phyloP scores from a whole-genome alignment of 768 basidiomycete species.

The Tricholoma matsutake region DNA sequence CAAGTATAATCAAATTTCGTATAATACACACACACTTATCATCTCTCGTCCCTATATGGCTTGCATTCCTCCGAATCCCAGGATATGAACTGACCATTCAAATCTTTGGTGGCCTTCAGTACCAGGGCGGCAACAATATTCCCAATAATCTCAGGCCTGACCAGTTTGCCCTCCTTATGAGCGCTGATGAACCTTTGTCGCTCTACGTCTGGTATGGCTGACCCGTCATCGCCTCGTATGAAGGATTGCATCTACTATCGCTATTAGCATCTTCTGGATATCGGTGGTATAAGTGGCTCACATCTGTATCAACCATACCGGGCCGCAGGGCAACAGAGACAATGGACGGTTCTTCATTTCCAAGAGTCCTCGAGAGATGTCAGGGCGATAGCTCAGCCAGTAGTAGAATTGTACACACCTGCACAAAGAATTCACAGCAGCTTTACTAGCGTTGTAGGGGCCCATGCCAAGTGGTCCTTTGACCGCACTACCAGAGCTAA shows the following conservation, averaged over 20 bases:
- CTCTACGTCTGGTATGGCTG: constrained; percentile 52
- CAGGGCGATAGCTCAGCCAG: neutral
- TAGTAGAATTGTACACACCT: constrained; percentile 41
- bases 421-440: constrained; percentile 85
- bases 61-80: constrained; percentile 76
- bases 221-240: constrained; percentile 48
- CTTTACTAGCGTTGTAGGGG: constrained; percentile 80
- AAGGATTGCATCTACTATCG: constrained; percentile 63
- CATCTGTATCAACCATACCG: constrained; percentile 82
- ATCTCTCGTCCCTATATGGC: constrained; percentile 38
- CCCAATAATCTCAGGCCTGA: constrained; percentile 71
- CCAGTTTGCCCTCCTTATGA: constrained; percentile 63
- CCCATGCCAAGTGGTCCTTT: constrained; percentile 72
- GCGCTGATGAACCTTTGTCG: constrained; percentile 56
- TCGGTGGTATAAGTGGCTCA: constrained; percentile 32
- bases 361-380: constrained; percentile 59
- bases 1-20: too few species aligned
- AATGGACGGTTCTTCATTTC: constrained; percentile 77
- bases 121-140: constrained; percentile 77
- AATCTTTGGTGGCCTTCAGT: constrained; percentile 53
- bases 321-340: constrained; percentile 78
- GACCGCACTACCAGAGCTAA: constrained; percentile 83
- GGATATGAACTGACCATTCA: constrained; percentile 76
- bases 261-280: constrained; percentile 5
- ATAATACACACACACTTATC: constrained; percentile 1